Conservation (phyloP, 768 basidiomycete species). For the Naganishia friedmannii region DNA sequence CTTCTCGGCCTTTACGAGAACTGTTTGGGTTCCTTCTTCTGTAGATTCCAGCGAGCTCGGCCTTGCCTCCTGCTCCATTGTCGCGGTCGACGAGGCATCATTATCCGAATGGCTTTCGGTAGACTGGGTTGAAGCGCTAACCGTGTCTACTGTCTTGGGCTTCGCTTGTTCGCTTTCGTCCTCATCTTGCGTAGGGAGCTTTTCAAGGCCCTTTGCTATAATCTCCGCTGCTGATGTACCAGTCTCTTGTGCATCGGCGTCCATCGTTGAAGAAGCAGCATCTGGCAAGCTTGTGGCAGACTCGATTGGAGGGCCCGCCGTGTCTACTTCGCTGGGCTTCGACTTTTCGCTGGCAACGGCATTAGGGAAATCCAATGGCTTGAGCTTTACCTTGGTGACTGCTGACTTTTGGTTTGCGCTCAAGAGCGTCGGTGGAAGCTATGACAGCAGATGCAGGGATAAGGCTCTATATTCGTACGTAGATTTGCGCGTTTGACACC, state of each 20-base stretch:
- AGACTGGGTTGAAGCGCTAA: no score
- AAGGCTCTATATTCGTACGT: no score
- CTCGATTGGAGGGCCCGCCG: neutral
- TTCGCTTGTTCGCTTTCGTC: neutral
- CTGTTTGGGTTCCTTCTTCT: no score
- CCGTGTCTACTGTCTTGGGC: no score
- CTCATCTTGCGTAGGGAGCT: neutral
- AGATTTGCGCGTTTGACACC: neutral
- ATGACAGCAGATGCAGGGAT: neutral
- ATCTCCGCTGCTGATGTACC: neutral
- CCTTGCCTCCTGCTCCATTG: no score
- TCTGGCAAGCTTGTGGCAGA: neutral
- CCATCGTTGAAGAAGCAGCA: neutral
- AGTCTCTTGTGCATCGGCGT: neutral
- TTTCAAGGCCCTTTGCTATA: neutral
- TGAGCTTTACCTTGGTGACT: slow-evolving; percentile 37
- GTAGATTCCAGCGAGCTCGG: no score
- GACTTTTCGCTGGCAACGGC: neutral
- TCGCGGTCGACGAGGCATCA: no score
- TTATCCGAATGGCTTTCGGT: no score
- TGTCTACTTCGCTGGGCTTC: neutral
- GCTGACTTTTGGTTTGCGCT: slow-evolving; percentile 58
- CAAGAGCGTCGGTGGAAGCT: slow-evolving; percentile 88
- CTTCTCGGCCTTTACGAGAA: neutral
- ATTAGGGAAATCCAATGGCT: slow-evolving; percentile 18